Evolutionary conservation across 495 filamentous ascomycete genomes (phyloP).

Genomic region (Penicillium simplicissimum): DNA sequence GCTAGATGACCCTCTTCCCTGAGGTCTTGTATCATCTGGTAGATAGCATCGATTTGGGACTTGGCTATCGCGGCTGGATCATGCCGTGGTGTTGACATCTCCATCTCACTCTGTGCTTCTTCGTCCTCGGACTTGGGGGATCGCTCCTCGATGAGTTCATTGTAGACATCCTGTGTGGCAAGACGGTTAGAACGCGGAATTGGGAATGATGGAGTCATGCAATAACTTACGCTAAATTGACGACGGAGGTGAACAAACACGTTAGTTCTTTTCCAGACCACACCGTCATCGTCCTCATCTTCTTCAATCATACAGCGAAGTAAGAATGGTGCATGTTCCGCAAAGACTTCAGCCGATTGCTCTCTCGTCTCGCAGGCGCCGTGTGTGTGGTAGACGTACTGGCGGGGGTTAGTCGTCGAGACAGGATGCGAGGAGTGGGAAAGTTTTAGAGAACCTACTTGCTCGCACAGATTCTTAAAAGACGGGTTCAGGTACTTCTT

Average conservation of each 20-base stretch:
- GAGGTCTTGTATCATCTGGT: conserved; percentile 37
- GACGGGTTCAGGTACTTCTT: conserved; percentile 41
- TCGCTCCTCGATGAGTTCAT: conserved; percentile 33
- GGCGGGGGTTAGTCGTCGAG: conserved; percentile 14
- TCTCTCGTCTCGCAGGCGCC: conserved; percentile 47
- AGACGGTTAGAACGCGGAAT: conserved; percentile 1
- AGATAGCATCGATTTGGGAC: conserved; percentile 41
- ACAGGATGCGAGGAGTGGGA: not conserved
- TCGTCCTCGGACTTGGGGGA: conserved; percentile 30
- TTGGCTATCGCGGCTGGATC: conserved; percentile 34
- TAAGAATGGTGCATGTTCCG: conserved; percentile 56
- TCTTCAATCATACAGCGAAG: conserved; percentile 59
- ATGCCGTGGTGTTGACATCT: conserved; percentile 27
- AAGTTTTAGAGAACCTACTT: conserved; percentile 33
- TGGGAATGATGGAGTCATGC: not conserved
- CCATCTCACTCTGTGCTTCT: conserved; percentile 26
- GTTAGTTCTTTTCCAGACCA: conserved; percentile 56
- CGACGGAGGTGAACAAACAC: conserved; percentile 53
- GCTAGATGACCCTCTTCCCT: conserved; percentile 45
- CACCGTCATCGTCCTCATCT: conserved; percentile 53
- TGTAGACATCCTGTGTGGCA: conserved; percentile 43
- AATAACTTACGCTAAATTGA: conserved; percentile 46
- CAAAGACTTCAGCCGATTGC: conserved; percentile 52
- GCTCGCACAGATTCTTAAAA: conserved; percentile 44
- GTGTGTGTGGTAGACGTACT: conserved; percentile 48